Evolutionary conservation across 139 green algal genomes (phyloP).

Genomic region (Volvox reticuliferus): DNA sequence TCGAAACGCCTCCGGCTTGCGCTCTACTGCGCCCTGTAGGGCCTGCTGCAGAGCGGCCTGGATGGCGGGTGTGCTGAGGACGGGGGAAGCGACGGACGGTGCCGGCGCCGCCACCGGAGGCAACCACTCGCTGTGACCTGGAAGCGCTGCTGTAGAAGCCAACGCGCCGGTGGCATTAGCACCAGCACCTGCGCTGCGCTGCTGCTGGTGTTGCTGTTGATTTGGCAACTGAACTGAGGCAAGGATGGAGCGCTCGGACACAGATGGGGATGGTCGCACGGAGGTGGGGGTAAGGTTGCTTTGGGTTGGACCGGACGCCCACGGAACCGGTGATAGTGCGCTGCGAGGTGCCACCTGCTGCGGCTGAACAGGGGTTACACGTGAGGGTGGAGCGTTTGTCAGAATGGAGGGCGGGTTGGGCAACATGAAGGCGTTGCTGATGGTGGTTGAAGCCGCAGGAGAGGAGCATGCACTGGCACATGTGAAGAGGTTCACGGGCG

Average conservation of each 20-base stretch:
- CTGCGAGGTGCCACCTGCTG: too few species aligned
- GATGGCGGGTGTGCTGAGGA: neutral
- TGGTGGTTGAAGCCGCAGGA: neutral
- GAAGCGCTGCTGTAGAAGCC: neutral
- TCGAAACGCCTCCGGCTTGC: slow-evolving; percentile 13
- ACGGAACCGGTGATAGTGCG: neutral
- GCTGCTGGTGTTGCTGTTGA: neutral
- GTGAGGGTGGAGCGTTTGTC: neutral
- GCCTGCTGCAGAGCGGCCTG: slow-evolving; percentile 37
- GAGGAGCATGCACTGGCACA: neutral
- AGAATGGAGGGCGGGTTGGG: neutral
- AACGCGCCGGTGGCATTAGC: too few species aligned
- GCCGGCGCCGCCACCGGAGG: neutral
- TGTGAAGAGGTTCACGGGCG: neutral
- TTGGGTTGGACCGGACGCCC: neutral
- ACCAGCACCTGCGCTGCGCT: too few species aligned
- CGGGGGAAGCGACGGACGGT: neutral
- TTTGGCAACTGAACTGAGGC: slow-evolving; percentile 20
- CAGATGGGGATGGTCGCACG: neutral
- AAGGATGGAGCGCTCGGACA: slow-evolving; percentile 28
- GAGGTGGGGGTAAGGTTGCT: slow-evolving; percentile 1
- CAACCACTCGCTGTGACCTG: neutral
- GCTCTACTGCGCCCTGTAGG: neutral
- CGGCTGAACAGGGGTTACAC: too few species aligned
- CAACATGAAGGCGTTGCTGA: neutral